Evolutionary conservation across 148 eudicot species (phyloP).

Genomic region (Vaccinium darrowii): DNA sequence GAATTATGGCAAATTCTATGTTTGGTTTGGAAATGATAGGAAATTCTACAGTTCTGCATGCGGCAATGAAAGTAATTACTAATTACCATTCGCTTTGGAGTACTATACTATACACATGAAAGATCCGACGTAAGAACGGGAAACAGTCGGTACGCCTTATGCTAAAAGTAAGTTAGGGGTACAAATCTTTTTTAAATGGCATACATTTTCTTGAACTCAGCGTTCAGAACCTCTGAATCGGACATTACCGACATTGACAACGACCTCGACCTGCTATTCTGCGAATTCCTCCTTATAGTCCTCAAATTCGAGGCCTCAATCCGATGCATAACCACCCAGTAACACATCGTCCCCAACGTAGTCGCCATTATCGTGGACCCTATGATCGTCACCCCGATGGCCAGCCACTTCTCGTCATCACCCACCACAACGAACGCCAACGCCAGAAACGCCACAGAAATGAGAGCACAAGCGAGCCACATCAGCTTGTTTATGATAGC

Average conservation of each 20-base stretch:
- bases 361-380: conserved; percentile 70
- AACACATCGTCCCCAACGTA: conserved; percentile 73
- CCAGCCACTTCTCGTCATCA: conserved; percentile 53
- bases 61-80: background rate
- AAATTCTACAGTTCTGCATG: background rate
- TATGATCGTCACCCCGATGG: conserved; percentile 63
- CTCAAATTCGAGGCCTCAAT: conserved; percentile 50
- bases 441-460: conserved; percentile 71
- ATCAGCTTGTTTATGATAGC: conserved; percentile 79
- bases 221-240: conserved; percentile 46
- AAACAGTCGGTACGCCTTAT: background rate
- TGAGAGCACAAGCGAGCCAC: conserved; percentile 79
- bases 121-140: background rate
- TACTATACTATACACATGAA: conserved; percentile 7
- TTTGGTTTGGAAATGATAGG: background rate
- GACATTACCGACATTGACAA: conserved; percentile 46
- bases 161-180: background rate
- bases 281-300: conserved; percentile 42
- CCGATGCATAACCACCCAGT: conserved; percentile 74
- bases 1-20: background rate
- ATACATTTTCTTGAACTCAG: conserved; percentile 62
- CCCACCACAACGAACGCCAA: conserved; percentile 71
- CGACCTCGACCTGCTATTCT: conserved; percentile 44
- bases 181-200: conserved; percentile 40
- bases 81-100: background rate